These are phyloP conservation scores for Colletotrichum gigasporum DNA, from an alignment of 2,329 filamentous ascomycete genomes.

Conservation along the genomic window DNA sequence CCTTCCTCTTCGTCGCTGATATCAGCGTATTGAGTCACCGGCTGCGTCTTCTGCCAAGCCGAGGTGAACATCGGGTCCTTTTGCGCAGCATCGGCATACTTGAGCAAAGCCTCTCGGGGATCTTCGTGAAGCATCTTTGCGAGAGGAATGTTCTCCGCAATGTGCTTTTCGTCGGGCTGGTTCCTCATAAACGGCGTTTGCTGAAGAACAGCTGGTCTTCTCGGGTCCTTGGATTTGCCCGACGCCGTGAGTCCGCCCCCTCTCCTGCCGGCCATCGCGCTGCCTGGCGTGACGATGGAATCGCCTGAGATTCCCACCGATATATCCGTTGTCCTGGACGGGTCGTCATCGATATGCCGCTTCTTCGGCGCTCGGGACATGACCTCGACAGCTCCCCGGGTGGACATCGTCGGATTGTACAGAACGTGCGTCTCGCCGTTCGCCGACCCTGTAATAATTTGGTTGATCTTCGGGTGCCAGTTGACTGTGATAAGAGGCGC, in stretches of 20 bases:
- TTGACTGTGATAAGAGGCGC: slow-evolving; percentile 84
- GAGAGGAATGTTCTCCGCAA: slow-evolving; percentile 87
- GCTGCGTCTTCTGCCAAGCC: slow-evolving; percentile 92
- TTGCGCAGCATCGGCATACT: slow-evolving; percentile 93
- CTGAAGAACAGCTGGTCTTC: slow-evolving; percentile 84
- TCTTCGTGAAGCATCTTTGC: slow-evolving; percentile 96
- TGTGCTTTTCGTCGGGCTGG: slow-evolving; percentile 89
- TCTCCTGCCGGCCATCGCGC: slow-evolving; percentile 59
- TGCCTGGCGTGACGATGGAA: slow-evolving; percentile 77
- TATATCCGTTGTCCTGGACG: slow-evolving; percentile 85
- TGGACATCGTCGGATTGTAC: slow-evolving; percentile 87
- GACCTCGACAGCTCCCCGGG: slow-evolving; percentile 83
- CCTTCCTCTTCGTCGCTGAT: slow-evolving; percentile 70
- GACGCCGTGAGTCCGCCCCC: slow-evolving; percentile 79
- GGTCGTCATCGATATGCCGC: slow-evolving; percentile 93
- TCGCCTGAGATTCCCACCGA: slow-evolving; percentile 85
- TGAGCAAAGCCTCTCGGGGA: slow-evolving; percentile 90
- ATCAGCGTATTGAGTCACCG: slow-evolving; percentile 90
- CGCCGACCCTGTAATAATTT: slow-evolving; percentile 93
- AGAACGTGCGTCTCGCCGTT: slow-evolving; percentile 91
- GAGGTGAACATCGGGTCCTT: slow-evolving; percentile 95
- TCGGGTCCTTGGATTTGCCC: slow-evolving; percentile 79
- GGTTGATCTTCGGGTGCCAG: slow-evolving; percentile 96
- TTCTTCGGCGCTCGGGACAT: slow-evolving; percentile 95
- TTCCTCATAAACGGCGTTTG: slow-evolving; percentile 91